A percentile compares a stretch with the other conserved stretches of the same genome.
phyloP scores from a whole-genome alignment of 2,329 filamentous ascomycete genomes.

The Emergomyces pasteurianus region DNA sequence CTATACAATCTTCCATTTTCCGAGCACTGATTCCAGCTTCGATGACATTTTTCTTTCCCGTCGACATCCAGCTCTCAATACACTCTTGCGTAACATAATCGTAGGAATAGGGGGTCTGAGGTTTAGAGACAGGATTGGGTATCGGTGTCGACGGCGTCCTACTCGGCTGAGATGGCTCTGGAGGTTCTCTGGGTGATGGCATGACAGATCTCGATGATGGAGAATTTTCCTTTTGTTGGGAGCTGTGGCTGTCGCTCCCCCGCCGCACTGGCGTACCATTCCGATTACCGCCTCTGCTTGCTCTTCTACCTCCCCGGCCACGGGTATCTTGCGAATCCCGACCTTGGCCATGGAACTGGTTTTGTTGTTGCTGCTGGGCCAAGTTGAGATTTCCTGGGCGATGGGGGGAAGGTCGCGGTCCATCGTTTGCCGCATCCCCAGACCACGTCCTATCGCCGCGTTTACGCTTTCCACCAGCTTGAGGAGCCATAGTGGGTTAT shows the following conservation, averaged over 20 bases:
- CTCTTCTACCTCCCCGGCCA: conserved; percentile 26
- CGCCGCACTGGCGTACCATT: conserved; percentile 23
- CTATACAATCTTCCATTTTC: conserved; percentile 54
- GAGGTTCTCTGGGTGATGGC: conserved; percentile 18
- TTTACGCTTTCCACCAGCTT: conserved; percentile 44
- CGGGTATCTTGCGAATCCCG: conserved; percentile 28
- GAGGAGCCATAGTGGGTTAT: conserved; percentile 38
- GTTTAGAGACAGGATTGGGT: conserved; percentile 15
- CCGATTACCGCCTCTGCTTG: conserved; percentile 26
- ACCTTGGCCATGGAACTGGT: conserved; percentile 22
- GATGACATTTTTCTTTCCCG: conserved; percentile 56
- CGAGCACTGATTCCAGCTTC: conserved; percentile 53
- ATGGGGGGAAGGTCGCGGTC: conserved; percentile 35
- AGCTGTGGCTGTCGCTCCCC: conserved; percentile 26
- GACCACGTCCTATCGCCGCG: conserved; percentile 34
- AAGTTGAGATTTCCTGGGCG: conserved; percentile 37
- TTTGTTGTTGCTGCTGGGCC: conserved; percentile 38
- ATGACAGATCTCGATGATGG: conserved; percentile 17
- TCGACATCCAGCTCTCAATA: conserved; percentile 54
- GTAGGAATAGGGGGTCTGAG: conserved; percentile 50
- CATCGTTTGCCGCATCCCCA: conserved; percentile 29
- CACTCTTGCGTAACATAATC: conserved; percentile 61
- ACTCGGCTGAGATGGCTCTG: conserved; percentile 21
- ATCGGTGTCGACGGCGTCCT: conserved; percentile 15
- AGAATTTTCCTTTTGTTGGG: conserved; percentile 19